These are phyloP conservation scores for Brassica cretica DNA, from an alignment of 345 rosid genomes.

Conservation along the genomic window DNA sequence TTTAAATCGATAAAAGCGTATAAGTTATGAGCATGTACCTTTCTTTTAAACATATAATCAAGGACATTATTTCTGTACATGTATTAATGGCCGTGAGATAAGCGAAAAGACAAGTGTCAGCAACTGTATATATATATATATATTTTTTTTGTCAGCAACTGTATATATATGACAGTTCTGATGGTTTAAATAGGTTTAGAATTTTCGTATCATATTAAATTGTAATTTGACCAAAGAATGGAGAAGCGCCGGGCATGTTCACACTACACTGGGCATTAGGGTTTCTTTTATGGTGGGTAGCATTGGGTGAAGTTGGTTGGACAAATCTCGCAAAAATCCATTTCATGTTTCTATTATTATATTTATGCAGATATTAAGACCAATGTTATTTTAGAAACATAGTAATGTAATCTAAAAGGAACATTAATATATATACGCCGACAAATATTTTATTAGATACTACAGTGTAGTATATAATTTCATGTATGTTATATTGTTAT, in stretches of 20 bases:
- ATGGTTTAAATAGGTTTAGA: not conserved
- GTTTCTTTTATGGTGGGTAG: conserved; percentile 69
- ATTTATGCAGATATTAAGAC: conserved; percentile 32
- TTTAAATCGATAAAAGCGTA: not conserved
- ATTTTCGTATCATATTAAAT: not conserved
- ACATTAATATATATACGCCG: conserved; percentile 49
- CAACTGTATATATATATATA: not conserved
- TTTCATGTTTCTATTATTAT: conserved; percentile 18
- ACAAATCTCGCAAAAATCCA: conserved; percentile 41
- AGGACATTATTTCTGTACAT: conserved; percentile 1
- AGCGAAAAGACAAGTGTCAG: conserved; percentile 24
- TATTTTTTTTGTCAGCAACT: too few relatives aligned
- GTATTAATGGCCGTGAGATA: not conserved
- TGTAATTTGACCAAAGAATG: not conserved
- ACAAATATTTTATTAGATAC: conserved; percentile 33
- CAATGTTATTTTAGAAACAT: conserved; percentile 19
- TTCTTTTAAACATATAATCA: not conserved
- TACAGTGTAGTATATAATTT: not conserved
- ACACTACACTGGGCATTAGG: conserved; percentile 41
- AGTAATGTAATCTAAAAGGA: conserved; percentile 45
- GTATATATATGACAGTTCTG: not conserved
- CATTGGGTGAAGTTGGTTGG: conserved; percentile 99
- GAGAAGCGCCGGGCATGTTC: conserved; percentile 39
- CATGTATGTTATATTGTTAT: not conserved
- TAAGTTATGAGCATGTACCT: not conserved